Evolutionary conservation across 495 filamentous ascomycete species (phyloP).

Genomic region (Penicillium odoratum): DNA sequence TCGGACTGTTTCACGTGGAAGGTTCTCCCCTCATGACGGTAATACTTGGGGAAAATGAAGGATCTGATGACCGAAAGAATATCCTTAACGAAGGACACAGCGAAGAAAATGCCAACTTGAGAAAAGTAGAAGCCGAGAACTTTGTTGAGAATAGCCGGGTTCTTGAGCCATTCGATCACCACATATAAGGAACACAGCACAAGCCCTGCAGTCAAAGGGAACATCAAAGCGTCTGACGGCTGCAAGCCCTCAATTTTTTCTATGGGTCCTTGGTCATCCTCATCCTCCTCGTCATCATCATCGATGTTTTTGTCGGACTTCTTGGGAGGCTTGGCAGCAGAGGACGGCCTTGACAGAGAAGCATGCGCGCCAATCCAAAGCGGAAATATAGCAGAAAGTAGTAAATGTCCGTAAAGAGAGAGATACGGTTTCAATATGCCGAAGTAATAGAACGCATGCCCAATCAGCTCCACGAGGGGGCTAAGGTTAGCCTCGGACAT

Average conservation of each 20-base stretch:
- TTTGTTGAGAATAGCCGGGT: conserved; percentile 78
- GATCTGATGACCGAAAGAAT: conserved; percentile 60
- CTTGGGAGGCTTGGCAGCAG: conserved; percentile 65
- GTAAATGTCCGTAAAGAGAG: conserved; percentile 67
- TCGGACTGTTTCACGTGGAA: conserved; percentile 42
- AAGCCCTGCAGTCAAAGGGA: conserved; percentile 76
- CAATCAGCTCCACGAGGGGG: conserved; percentile 49
- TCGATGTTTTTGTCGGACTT: conserved; percentile 41
- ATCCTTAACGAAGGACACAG: conserved; percentile 70
- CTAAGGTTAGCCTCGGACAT: conserved; percentile 43
- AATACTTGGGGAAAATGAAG: conserved; percentile 69
- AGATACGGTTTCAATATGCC: conserved; percentile 52
- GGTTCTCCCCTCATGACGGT: conserved; percentile 30
- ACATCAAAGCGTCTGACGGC: conserved; percentile 80
- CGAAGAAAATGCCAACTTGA: conserved; percentile 70
- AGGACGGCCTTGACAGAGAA: conserved; percentile 73
- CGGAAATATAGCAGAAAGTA: conserved; percentile 67
- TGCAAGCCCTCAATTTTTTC: conserved; percentile 72
- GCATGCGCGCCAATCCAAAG: conserved; percentile 72
- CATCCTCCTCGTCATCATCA: conserved; percentile 50
- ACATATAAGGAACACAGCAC: conserved; percentile 80
- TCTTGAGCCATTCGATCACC: conserved; percentile 84
- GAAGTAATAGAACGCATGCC: conserved; percentile 51
- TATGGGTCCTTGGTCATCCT: conserved; percentile 43
- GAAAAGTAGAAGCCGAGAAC: conserved; percentile 86